Evolutionary conservation across 768 basidiomycete genomes (phyloP), one percentile per base, ranked within the genome.

Genomic region (Panaeolus cyanescens): DNA sequence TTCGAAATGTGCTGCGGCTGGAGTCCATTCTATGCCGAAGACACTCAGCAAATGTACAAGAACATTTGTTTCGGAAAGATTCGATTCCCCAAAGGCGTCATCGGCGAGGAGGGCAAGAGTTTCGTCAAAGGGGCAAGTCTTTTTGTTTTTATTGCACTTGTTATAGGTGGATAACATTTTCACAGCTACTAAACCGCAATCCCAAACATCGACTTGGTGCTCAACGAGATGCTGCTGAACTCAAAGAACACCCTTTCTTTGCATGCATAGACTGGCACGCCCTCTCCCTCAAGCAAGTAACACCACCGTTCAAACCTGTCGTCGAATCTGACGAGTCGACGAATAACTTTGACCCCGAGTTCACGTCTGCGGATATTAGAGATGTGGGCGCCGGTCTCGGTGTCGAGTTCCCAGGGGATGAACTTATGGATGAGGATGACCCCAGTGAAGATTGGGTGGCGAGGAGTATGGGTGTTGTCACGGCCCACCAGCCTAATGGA

Each of bases 1-100:
- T 99, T 99, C 72, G 97, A 99, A 77, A 99, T 99, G 97, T 99
- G 97, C 70, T 99, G 97, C 67, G 97, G 97, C 5, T 99, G 97
- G 97, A 95, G 92, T 71, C 97, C 97, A 39, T 99, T 99, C 78
- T 99, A 99, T 70, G 96, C 96, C 17, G 97, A 99, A 70, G 97
- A 99, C 71, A 97, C 95, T 4, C 96, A 99, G 73, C 93, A 96
- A 77, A 99, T 99, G 97, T 99, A 99, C 80, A 95, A 95, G 82
- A 95, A 92, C 77, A 94, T 93, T 66, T 97, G 96, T 73, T 99
- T 99, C 74, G 97, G 97, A 62, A 99, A 98, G 83, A 98, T 99
- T 71, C 84, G 95, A 57, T 99, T 99, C 79, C 97, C 97, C 4
- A 91, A 94, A 70, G 96, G 92, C 57, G 96, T 98, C 32, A 98